phyloP scores from a whole-genome alignment of 202 grass and related monocot genomes.

The Carex arenaria region DNA sequence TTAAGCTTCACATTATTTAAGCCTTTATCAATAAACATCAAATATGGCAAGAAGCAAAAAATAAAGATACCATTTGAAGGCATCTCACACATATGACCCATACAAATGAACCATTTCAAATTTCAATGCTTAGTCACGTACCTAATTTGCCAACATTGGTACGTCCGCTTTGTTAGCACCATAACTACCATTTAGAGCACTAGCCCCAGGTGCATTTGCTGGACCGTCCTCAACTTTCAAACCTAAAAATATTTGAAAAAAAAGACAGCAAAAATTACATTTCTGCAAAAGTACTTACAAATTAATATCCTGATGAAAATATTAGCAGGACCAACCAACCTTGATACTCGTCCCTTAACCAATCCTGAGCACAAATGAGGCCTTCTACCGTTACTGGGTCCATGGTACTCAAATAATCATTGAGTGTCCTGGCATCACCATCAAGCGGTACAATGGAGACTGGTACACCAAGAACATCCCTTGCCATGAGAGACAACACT shows the following conservation, averaged over 20 bases:
- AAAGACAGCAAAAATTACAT: background rate
- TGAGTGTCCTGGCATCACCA: constrained; percentile 30
- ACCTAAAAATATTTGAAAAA: background rate
- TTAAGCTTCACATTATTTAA: background rate
- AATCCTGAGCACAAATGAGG: constrained; percentile 45
- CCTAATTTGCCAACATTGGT: constrained; percentile 23
- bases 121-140: background rate
- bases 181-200: background rate
- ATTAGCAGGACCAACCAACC: constrained; percentile 17
- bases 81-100: background rate
- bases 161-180: background rate
- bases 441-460: constrained; percentile 37
- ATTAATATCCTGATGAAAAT: too few species aligned
- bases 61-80: background rate
- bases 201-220: background rate
- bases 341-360: constrained; percentile 40
- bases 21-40: background rate
- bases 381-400: constrained; percentile 32
- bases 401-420: constrained; percentile 41
- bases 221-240: background rate
- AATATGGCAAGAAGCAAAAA: background rate
- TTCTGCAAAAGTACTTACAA: background rate
- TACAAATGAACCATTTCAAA: background rate
- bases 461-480: constrained; percentile 33
- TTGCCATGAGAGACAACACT: constrained; percentile 37